Base-by-base conservation (phyloP, 1,284 basidiomycete genomes). In the Meira miltonrushii region DNA sequence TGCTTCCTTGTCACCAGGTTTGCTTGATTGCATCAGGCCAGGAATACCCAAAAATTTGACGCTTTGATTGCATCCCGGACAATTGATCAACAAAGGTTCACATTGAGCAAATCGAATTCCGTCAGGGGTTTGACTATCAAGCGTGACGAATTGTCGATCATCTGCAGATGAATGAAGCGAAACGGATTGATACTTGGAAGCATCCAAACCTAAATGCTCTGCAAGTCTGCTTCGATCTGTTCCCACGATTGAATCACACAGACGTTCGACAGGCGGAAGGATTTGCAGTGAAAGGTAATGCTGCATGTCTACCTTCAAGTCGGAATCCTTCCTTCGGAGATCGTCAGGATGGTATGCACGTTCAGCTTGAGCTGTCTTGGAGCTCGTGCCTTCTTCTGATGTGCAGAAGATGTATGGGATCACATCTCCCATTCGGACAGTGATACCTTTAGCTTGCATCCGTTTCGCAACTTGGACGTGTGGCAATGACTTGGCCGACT, bases 211-310 rank as follows among this genome's bases (percentile, higher is more conserved):
- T 7, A 99, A 84, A 75, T 92, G 97, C 80, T 96, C 91, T 0
- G 95, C 95, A 13, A 98, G 81, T 33, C 94, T 84, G 9, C 90
- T 82, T 38, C 90, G 84, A 72, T 98, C 94, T 0, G 93, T 97
- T 8, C 94, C 94, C 72, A 96, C 91, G 59, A 99, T 97, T 6
- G 88, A 88, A 58, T 96, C 95, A 75, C 94, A 98, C 59, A 98
- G 81, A 73, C 95, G 87, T 74, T 97, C 90, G 54, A 98, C 87
- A 0, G 95, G 93, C 2, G 94, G 94, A 11, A 99, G 82, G 43
- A 99, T 85, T 79, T 98, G 95, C 19, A 90, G 85, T 10, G 89
- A 85, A 21, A 99, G 82, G 79, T 98, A 99, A 78, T 90, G 86
- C 70, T 95, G 90, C 78, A 87, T 92, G 57, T 78, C 75, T 17